These are phyloP conservation scores for Hygrocybe coccinea DNA, from an alignment of 768 basidiomycete species.

Conservation along the genomic window DNA sequence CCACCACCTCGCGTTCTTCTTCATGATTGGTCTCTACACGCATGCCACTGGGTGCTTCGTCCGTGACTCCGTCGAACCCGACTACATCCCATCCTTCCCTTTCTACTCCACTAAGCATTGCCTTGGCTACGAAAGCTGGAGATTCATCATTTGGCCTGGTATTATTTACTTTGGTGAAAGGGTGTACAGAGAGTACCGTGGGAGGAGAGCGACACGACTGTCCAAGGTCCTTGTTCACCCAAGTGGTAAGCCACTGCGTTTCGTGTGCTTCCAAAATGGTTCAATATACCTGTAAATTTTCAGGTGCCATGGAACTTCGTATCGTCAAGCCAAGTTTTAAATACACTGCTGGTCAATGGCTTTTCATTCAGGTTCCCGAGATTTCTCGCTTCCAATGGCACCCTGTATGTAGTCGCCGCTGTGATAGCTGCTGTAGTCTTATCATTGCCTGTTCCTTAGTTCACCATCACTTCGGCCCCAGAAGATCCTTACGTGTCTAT, in stretches of 20 bases:
- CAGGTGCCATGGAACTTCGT: constrained; percentile 88
- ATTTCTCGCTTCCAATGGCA: constrained; percentile 87
- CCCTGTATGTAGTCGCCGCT: constrained; percentile 62
- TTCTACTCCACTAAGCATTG: constrained; percentile 88
- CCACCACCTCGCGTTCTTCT: constrained; percentile 91
- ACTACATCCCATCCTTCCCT: constrained; percentile 65
- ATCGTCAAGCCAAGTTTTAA: constrained; percentile 90
- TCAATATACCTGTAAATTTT: constrained; percentile 9
- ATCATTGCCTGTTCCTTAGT: constrained; percentile 40
- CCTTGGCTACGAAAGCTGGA: constrained; percentile 87
- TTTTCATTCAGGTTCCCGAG: constrained; percentile 85
- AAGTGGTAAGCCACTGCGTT: constrained; percentile 50
- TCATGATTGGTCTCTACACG: constrained; percentile 84
- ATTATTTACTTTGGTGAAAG: constrained; percentile 87
- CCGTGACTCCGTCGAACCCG: constrained; percentile 75
- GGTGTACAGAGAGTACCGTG: constrained; percentile 77
- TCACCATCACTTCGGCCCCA: constrained; percentile 92
- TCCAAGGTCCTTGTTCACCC: constrained; percentile 88
- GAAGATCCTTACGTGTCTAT: constrained; percentile 90
- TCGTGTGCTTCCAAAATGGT: constrained; percentile 4
- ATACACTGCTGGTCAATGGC: constrained; percentile 88
- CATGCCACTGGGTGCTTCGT: constrained; percentile 96
- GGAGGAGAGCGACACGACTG: constrained; percentile 69
- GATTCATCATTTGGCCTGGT: constrained; percentile 89
- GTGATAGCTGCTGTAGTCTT: constrained; percentile 2